Percentiles rank a stretch among this genome's conserved stretches.
phyloP scores from a whole-genome alignment of 2,329 filamentous ascomycete genomes.

The Talaromyces sp. region DNA sequence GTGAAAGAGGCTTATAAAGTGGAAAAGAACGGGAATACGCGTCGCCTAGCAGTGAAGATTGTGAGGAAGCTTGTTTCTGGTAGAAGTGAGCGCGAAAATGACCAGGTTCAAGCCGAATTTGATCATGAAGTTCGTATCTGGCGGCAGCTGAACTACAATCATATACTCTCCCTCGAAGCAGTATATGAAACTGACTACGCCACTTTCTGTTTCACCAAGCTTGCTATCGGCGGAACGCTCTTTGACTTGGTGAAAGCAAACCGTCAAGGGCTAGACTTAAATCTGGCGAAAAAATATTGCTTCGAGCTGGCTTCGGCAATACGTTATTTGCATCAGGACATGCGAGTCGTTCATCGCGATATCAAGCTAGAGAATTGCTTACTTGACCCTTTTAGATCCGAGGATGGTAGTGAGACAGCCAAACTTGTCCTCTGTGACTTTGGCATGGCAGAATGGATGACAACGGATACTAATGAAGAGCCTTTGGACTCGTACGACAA shows the following conservation, averaged over 20 bases:
- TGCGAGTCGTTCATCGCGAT: slow-evolving; percentile 61
- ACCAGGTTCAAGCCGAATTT: slow-evolving; percentile 61
- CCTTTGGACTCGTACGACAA: slow-evolving; percentile 47
- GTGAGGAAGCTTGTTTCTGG: slow-evolving; percentile 55
- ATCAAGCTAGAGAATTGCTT: slow-evolving; percentile 67
- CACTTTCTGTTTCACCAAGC: slow-evolving; percentile 63
- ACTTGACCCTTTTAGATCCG: slow-evolving; percentile 49
- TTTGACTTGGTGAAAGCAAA: slow-evolving; percentile 58
- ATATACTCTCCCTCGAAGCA: slow-evolving; percentile 58
- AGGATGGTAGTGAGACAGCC: slow-evolving; percentile 47
- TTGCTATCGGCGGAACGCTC: slow-evolving; percentile 60
- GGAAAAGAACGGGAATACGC: slow-evolving; percentile 50
- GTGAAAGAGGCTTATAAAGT: slow-evolving; percentile 64
- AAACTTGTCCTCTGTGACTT: slow-evolving; percentile 63
- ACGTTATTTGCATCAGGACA: slow-evolving; percentile 63
- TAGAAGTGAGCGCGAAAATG: slow-evolving; percentile 57
- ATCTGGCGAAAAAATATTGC: slow-evolving; percentile 54
- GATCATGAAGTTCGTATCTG: slow-evolving; percentile 65
- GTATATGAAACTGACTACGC: slow-evolving; percentile 64
- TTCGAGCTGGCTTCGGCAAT: slow-evolving; percentile 61
- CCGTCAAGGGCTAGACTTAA: slow-evolving; percentile 47
- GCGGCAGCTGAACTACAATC: slow-evolving; percentile 59
- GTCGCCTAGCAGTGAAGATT: slow-evolving; percentile 59
- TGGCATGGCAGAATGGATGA: slow-evolving; percentile 64
- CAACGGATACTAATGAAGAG: slow-evolving; percentile 49